A percentile compares a stretch with the other conserved stretches of the same genome.
Evolutionary conservation across 1,139 yeast genomes (phyloP).

Genomic region (Geotrichum reessii): DNA sequence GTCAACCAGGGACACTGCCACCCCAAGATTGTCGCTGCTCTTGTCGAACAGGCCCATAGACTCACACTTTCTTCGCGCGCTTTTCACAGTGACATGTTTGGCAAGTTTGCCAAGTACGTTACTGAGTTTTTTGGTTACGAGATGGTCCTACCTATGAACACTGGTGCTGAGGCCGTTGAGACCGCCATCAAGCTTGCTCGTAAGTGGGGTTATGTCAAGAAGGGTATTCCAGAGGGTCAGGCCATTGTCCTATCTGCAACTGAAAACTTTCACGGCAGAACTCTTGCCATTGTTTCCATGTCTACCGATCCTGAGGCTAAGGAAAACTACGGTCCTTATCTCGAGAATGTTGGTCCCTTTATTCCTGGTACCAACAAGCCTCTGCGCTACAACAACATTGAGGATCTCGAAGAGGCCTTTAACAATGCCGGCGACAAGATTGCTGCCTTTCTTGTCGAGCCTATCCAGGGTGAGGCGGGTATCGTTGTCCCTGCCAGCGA

Average conservation of each 20-base stretch:
- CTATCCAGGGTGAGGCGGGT: slow-evolving; percentile 98
- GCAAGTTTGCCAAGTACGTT: slow-evolving; percentile 77
- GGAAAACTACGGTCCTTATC: slow-evolving; percentile 83
- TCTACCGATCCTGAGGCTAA: slow-evolving; percentile 94
- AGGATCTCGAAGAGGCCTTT: slow-evolving; percentile 80
- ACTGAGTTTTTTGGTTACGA: slow-evolving; percentile 89
- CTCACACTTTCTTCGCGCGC: slow-evolving; percentile 90
- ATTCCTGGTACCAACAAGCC: slow-evolving; percentile 50
- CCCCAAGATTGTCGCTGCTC: slow-evolving; percentile 81
- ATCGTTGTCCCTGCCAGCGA: slow-evolving; percentile 88
- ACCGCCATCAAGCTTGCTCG: slow-evolving; percentile 91
- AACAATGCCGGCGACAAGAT: slow-evolving; percentile 80
- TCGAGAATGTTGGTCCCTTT: slow-evolving; percentile 74
- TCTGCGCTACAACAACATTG: slow-evolving; percentile 47
- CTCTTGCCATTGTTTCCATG: slow-evolving; percentile 92
- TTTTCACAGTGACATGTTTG: slow-evolving; percentile 84
- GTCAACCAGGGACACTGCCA: slow-evolving; percentile 98
- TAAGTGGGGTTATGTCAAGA: slow-evolving; percentile 92
- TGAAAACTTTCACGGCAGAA: slow-evolving; percentile 93
- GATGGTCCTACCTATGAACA: slow-evolving; percentile 94
- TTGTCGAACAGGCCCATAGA: slow-evolving; percentile 78
- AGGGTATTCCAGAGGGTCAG: slow-evolving; percentile 74
- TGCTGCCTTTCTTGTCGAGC: slow-evolving; percentile 89
- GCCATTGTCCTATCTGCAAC: slow-evolving; percentile 85
- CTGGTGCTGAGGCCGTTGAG: slow-evolving; percentile 98